Evolutionary conservation across 2,329 filamentous ascomycete genomes (phyloP).

Genomic region (Calonectria hongkongensis): DNA sequence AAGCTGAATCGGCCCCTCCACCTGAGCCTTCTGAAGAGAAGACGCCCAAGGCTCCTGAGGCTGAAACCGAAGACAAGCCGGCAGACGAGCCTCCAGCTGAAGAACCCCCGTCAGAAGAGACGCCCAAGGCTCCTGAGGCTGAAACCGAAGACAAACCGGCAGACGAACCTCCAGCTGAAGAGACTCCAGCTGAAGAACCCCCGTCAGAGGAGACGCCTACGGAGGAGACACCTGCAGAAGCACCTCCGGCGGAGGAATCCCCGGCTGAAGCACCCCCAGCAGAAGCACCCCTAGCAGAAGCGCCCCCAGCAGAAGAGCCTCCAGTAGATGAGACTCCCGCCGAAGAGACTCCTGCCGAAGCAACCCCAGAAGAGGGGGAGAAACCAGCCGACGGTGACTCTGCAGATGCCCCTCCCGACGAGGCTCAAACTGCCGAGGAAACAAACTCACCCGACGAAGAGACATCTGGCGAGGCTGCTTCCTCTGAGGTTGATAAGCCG

Average conservation of each 20-base stretch:
- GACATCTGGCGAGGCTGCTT: background rate
- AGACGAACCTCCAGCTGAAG: conserved; percentile 5
- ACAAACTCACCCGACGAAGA: background rate
- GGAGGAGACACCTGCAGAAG: background rate
- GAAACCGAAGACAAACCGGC: conserved; percentile 15
- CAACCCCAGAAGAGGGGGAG: background rate
- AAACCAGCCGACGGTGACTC: conserved; percentile 11
- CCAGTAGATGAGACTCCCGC: conserved; percentile 1
- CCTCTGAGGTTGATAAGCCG: conserved; percentile 32
- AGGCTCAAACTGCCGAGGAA: conserved; percentile 25
- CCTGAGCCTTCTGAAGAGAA: conserved; percentile 3
- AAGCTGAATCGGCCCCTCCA: background rate
- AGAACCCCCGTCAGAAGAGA: conserved; percentile 17
- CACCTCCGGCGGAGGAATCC: background rate
- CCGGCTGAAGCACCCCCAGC: too few relatives aligned
- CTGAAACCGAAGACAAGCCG: conserved; percentile 11
- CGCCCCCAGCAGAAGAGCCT: background rate
- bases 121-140: background rate
- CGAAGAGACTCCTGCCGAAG: background rate
- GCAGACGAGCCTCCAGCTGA: conserved; percentile 1
- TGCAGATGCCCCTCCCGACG: background rate
- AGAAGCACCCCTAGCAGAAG: background rate
- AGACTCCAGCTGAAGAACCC: conserved; percentile 1
- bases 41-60: background rate
- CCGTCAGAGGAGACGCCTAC: background rate